Conservation (phyloP, 139 green algal genomes). For the Micractinium sp. region DNA sequence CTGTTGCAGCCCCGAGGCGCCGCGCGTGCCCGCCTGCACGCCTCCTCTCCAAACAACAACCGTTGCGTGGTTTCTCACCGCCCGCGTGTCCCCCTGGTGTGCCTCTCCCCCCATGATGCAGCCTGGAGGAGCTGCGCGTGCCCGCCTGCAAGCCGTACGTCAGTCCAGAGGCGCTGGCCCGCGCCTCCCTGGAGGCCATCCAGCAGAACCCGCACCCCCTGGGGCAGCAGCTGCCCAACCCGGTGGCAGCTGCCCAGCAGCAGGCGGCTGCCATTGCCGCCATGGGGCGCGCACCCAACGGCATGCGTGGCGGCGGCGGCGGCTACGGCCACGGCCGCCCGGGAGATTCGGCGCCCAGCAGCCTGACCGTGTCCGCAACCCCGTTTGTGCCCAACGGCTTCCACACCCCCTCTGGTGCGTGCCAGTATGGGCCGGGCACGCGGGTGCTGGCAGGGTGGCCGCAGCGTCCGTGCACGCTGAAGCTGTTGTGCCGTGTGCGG, state of each 20-base stretch:
- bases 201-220: conserved; percentile 50
- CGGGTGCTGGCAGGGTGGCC: no score
- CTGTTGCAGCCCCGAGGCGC: no score
- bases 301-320: neutral
- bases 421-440: neutral
- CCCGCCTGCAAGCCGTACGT: conserved; percentile 48
- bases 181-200: conserved; percentile 50
- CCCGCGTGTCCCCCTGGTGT: neutral
- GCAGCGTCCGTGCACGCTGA: neutral
- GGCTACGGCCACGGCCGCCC: no score
- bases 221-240: conserved; percentile 35
- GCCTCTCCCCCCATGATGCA: neutral
- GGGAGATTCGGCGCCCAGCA: neutral
- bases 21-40: neutral
- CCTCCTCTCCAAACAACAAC: neutral
- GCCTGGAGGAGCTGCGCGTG: conserved; percentile 44
- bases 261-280: conserved; percentile 41
- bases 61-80: no score
- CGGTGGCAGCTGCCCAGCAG: conserved; percentile 17
- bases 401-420: neutral
- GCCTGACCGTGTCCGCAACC: neutral
- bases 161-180: conserved; percentile 42
- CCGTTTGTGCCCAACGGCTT: conserved; percentile 1
- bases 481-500: neutral
- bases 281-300: neutral